A percentile compares a stretch with the other conserved stretches of the same genome.
These are phyloP conservation scores for Dictyostelium intermedium DNA, from an alignment of 78 protist species.

Conservation along the genomic window DNA sequence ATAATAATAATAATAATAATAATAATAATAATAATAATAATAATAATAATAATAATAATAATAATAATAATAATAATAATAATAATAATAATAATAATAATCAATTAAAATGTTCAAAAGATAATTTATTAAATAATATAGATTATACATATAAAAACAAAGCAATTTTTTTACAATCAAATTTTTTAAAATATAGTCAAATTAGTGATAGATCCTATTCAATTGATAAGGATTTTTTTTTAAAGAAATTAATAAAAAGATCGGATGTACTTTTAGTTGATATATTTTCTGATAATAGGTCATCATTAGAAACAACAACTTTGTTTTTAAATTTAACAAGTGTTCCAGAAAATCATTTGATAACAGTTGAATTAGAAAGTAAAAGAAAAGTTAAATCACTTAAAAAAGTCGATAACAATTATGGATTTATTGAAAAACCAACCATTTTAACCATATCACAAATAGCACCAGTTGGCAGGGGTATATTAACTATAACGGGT, in stretches of 20 bases:
- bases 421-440: not conserved
- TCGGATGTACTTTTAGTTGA: no score
- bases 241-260: no score
- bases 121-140: no score
- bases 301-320: not conserved
- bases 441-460: not conserved
- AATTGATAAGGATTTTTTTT: no score
- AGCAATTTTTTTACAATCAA: slow-evolving; percentile 1
- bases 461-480: not conserved
- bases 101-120: not conserved
- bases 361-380: no score
- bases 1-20: no score
- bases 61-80: not conserved
- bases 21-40: not conserved
- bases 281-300: no score
- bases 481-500: not conserved
- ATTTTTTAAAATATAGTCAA: not conserved
- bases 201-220: no score
- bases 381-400: no score
- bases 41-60: not conserved
- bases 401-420: no score
- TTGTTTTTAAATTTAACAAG: not conserved
- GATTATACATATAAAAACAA: not conserved
- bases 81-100: not conserved
- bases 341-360: not conserved